These are phyloP conservation scores for Emergomyces pasteurianus DNA, from an alignment of 2,329 filamentous ascomycete species.

Conservation along the genomic window DNA sequence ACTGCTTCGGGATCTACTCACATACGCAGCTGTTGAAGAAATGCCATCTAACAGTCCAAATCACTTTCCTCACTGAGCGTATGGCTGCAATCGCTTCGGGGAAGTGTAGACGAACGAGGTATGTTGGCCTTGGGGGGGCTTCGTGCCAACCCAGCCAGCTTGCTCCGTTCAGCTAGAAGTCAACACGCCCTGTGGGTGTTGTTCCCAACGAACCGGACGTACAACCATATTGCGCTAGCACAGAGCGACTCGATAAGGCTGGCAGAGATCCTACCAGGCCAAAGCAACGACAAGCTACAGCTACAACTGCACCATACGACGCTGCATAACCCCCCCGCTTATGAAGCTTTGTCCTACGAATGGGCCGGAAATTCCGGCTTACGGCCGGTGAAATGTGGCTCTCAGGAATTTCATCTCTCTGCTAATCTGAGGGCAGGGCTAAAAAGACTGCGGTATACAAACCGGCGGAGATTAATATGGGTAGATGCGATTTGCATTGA, in stretches of 20 bases:
- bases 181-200: neutral
- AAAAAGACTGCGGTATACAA: neutral
- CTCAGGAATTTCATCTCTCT: conserved; percentile 2
- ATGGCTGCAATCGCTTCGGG: neutral
- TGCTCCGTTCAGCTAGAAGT: neutral
- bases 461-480: conserved; percentile 7
- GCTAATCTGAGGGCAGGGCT: conserved; percentile 2
- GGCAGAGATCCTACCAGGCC: neutral
- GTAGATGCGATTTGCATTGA: conserved; percentile 12
- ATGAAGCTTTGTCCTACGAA: conserved; percentile 6
- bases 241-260: neutral
- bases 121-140: neutral
- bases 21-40: neutral
- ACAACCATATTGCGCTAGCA: neutral
- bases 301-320: conserved; percentile 1
- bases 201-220: neutral
- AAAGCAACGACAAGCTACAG: neutral
- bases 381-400: neutral
- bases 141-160: neutral
- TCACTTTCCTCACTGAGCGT: neutral
- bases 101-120: neutral
- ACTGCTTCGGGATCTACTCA: neutral
- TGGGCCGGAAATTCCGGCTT: conserved; percentile 1
- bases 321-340: neutral
- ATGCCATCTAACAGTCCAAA: neutral